Percentiles rank a stretch among this genome's conserved stretches.
These are phyloP conservation scores for Oenanthe sinensis DNA, from an alignment of 129 eudicot species.

Conservation along the genomic window DNA sequence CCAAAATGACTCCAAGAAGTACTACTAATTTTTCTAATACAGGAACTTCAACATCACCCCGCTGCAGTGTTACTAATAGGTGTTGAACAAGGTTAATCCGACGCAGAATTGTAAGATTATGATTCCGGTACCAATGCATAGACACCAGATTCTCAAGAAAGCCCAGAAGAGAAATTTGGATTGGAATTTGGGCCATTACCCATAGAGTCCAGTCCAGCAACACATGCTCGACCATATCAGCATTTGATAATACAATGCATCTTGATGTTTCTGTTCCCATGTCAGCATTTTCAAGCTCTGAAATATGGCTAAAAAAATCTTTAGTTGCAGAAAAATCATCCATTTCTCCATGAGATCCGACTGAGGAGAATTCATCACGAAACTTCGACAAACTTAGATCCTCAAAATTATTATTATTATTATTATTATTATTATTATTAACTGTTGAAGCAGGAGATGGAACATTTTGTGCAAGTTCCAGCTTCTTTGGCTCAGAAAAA, in stretches of 20 bases:
- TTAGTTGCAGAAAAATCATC: conserved; percentile 78
- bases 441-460: conserved; percentile 35
- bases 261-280: conserved; percentile 73
- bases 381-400: conserved; percentile 63
- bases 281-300: conserved; percentile 66
- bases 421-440: conserved; percentile 40
- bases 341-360: conserved; percentile 78
- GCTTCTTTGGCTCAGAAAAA: conserved; percentile 71
- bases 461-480: conserved; percentile 28
- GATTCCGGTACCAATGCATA: conserved; percentile 92
- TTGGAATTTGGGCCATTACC: conserved; percentile 79
- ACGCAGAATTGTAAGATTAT: conserved; percentile 84
- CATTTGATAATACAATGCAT: conserved; percentile 86
- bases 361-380: conserved; percentile 69
- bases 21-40: conserved; percentile 81
- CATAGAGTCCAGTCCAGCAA: conserved; percentile 96
- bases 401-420: conserved; percentile 56
- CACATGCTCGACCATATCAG: conserved; percentile 96
- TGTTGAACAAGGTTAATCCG: conserved; percentile 88
- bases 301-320: conserved; percentile 70
- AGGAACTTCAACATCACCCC: conserved; percentile 96
- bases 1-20: conserved; percentile 62
- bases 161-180: conserved; percentile 76
- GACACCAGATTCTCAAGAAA: conserved; percentile 91
- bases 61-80: conserved; percentile 74